Evolutionary conservation across 371 early-diverging fungal species (phyloP).

Genomic region (Lichtheimia corymbifera): DNA sequence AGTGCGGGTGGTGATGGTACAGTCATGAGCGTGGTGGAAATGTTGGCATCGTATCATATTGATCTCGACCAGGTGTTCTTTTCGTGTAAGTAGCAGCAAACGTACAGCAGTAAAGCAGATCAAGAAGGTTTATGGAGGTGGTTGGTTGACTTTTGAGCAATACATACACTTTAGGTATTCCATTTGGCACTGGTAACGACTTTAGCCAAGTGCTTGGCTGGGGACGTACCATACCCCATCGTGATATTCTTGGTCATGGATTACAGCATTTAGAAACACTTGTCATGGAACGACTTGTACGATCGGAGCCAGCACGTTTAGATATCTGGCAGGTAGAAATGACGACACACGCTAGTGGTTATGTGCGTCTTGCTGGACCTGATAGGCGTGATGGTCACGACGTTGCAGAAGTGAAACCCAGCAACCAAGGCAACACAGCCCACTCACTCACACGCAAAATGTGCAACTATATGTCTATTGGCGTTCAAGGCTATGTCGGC

Average conservation of each 20-base stretch:
- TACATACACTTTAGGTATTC: slow-evolving; percentile 36
- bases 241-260: slow-evolving; percentile 49
- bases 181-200: slow-evolving; percentile 71
- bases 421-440: background rate
- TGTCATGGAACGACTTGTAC: slow-evolving; percentile 47
- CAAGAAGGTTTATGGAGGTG: too few species aligned
- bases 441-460: slow-evolving; percentile 40
- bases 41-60: slow-evolving; percentile 46
- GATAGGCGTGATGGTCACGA: slow-evolving; percentile 23
- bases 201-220: slow-evolving; percentile 67
- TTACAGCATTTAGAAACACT: slow-evolving; percentile 46
- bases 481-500: slow-evolving; percentile 68
- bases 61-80: slow-evolving; percentile 59
- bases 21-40: slow-evolving; percentile 61
- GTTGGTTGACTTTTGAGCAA: too few species aligned
- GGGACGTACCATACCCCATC: slow-evolving; percentile 61
- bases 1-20: slow-evolving; percentile 72
- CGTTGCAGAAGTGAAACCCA: slow-evolving; percentile 13
- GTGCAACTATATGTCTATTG: slow-evolving; percentile 63
- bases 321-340: slow-evolving; percentile 64
- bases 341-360: slow-evolving; percentile 49
- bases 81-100: slow-evolving; percentile 51
- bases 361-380: slow-evolving; percentile 40
- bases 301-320: slow-evolving; percentile 56
- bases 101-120: background rate